Evolutionary conservation across 768 basidiomycete species (phyloP), one percentile per base, ranked within the genome.

Genomic region (Amanita subjunquillea): DNA sequence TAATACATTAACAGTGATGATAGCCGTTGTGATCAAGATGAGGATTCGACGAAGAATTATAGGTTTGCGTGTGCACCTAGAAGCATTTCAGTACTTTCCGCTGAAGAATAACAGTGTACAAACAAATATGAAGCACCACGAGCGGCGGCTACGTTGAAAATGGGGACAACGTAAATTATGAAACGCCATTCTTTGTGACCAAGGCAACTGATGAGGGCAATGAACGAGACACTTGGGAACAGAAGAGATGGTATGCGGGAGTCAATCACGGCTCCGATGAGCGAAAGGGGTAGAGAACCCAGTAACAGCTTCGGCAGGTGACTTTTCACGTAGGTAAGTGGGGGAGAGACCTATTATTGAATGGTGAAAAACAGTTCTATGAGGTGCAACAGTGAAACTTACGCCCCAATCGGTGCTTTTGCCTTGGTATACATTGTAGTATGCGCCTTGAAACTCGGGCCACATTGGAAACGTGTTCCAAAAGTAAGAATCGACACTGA

Each of bases 141-240:
- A 0, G 92, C 85, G 2, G 88, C 91, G 2, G 84, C 79, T 3
- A 93, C 65, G 59, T 96, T 95, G 65, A 91, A 71, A 2, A 80
- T 62, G 0, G 94, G 93, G 0, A 97, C 78, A 15, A 82, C 76
- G 61, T 98, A 98, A 6, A 91, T 76, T 53, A 98, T 72, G 67
- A 99, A 99, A 6, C 96, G 79, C 96, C 96, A 99, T 67, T 99
- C 96, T 64, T 99, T 99, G 68, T 99, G 96, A 0, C 79, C 84
- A 1, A 97, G 71, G 29, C 63, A 71, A 62, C 91, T 93, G 64
- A 98, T 78, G 2, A 84, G 58, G 2, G 62, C 65, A 6, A 91
- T 61, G 55, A 85, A 87, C 0, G 61, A 53, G 4, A 82, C 25
- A 2, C 78, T 71, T 0, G 84, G 78, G 8, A 74, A 46, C 3